phyloP scores from a whole-genome alignment of 2,329 filamentous ascomycete species.

The Thelonectria olida region DNA sequence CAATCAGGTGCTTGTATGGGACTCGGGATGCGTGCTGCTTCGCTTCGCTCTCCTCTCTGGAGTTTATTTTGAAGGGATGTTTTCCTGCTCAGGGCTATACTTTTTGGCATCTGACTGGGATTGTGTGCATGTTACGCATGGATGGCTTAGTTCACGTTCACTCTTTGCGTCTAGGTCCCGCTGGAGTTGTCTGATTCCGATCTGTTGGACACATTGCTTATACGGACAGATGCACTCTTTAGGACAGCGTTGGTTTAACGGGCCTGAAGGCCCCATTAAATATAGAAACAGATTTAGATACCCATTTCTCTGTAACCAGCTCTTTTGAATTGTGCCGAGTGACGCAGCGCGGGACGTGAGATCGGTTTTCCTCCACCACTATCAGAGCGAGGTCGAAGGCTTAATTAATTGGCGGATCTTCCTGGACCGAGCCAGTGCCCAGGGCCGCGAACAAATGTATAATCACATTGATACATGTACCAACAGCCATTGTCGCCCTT shows the following conservation, averaged over 20 bases:
- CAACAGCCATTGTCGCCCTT: constrained; percentile 34
- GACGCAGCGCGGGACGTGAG: constrained; percentile 10
- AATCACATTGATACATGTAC: constrained; percentile 35
- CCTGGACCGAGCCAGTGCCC: constrained; percentile 19
- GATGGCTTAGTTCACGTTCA: constrained; percentile 31
- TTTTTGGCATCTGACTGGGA: constrained; percentile 23
- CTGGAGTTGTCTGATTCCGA: constrained; percentile 42
- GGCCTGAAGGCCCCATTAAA: constrained; percentile 39
- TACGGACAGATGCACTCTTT: constrained; percentile 41
- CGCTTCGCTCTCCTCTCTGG: constrained; percentile 35
- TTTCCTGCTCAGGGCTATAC: constrained; percentile 18
- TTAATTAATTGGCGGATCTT: constrained; percentile 28
- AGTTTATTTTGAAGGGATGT: constrained; percentile 17
- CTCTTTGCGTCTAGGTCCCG: constrained; percentile 29
- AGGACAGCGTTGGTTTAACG: constrained; percentile 35
- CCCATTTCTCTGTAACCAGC: constrained; percentile 38
- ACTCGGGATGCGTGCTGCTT: constrained; percentile 21
- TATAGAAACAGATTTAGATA: constrained; percentile 49
- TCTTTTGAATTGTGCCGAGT: constrained; percentile 17
- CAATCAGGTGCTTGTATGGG: constrained; percentile 18
- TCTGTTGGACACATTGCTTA: constrained; percentile 42
- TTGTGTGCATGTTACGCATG: constrained; percentile 22
- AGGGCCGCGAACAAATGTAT: constrained; percentile 23
- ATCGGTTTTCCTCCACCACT: constrained; percentile 2
- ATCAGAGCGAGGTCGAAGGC: constrained; percentile 10